Percentiles rank a stretch among this genome's conserved stretches.
These are phyloP conservation scores for Somion occarium DNA, from an alignment of 1,284 basidiomycete species.

Conservation along the genomic window DNA sequence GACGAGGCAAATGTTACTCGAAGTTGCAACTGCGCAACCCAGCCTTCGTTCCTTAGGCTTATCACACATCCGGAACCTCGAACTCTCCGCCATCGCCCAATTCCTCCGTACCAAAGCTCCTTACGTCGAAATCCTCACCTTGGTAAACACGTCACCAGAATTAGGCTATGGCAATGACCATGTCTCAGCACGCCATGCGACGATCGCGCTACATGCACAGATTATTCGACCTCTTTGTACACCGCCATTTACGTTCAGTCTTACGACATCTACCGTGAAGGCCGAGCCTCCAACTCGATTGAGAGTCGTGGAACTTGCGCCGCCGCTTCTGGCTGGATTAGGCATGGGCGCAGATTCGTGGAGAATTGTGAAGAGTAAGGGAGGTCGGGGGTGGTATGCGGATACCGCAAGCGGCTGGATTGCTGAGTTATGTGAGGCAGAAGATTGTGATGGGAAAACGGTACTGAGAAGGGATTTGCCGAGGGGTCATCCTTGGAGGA, in stretches of 20 bases:
- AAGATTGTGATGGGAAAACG: slow-evolving; percentile 8
- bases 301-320: slow-evolving; percentile 84
- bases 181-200: slow-evolving; percentile 49
- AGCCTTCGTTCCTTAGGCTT: slow-evolving; percentile 84
- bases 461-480: slow-evolving; percentile 59
- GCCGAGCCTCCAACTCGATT: slow-evolving; percentile 66
- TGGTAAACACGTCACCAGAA: slow-evolving; percentile 76
- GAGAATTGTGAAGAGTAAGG: slow-evolving; percentile 88
- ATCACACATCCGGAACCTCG: slow-evolving; percentile 76
- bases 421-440: slow-evolving; percentile 20
- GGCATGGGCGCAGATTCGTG: slow-evolving; percentile 79
- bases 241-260: slow-evolving; percentile 68
- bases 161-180: slow-evolving; percentile 49
- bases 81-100: slow-evolving; percentile 60
- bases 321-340: slow-evolving; percentile 67
- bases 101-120: slow-evolving; percentile 71
- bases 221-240: slow-evolving; percentile 77
- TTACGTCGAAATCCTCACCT: slow-evolving; percentile 83
- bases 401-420: slow-evolving; percentile 85
- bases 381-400: slow-evolving; percentile 94
- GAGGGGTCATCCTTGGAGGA: slow-evolving; percentile 59
- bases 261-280: slow-evolving; percentile 21
- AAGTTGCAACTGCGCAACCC: slow-evolving; percentile 62
- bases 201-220: slow-evolving; percentile 60
- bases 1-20: slow-evolving; percentile 57